A percentile compares a stretch with the other conserved stretches of the same genome.
Evolutionary conservation across 345 rosid genomes (phyloP).

Genomic region (Eucalyptus curtisii): DNA sequence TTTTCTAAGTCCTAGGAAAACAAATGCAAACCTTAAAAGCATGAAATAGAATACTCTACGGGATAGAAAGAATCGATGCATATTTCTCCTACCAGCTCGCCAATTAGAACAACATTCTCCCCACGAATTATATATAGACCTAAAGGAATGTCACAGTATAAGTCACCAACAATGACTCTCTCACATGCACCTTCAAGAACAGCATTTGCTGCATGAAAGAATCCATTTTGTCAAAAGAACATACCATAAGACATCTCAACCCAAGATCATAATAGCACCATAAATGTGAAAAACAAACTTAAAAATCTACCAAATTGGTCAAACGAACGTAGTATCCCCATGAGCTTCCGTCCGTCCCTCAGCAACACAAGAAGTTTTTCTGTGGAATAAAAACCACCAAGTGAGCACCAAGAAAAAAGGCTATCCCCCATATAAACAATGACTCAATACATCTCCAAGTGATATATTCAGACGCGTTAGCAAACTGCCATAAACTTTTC

Average conservation of each 20-base stretch:
- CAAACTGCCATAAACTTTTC: background rate
- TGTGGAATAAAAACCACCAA: conserved; percentile 11
- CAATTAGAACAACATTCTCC: conserved; percentile 93
- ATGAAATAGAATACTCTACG: background rate
- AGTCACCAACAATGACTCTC: conserved; percentile 87
- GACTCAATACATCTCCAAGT: background rate
- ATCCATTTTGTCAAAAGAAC: background rate
- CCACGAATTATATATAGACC: conserved; percentile 93
- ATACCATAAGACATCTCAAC: background rate
- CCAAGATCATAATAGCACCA: background rate
- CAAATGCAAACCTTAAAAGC: background rate
- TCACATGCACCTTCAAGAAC: conserved; percentile 95
- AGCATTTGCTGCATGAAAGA: conserved; percentile 68
- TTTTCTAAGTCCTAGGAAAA: conserved; percentile 62
- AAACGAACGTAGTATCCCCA: conserved; percentile 92
- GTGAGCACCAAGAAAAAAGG: background rate
- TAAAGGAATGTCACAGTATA: conserved; percentile 83
- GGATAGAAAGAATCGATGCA: background rate
- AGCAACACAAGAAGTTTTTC: conserved; percentile 89
- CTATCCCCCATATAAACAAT: background rate
- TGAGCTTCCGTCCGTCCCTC: conserved; percentile 85
- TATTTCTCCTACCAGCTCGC: conserved; percentile 67
- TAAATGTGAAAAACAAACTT: background rate
- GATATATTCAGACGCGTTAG: background rate
- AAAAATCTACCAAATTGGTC: conserved; percentile 84